A percentile compares a stretch with the other conserved stretches of the same genome.
Evolutionary conservation across 768 basidiomycete genomes (phyloP).

Genomic region (Pleurotus cornucopiae): DNA sequence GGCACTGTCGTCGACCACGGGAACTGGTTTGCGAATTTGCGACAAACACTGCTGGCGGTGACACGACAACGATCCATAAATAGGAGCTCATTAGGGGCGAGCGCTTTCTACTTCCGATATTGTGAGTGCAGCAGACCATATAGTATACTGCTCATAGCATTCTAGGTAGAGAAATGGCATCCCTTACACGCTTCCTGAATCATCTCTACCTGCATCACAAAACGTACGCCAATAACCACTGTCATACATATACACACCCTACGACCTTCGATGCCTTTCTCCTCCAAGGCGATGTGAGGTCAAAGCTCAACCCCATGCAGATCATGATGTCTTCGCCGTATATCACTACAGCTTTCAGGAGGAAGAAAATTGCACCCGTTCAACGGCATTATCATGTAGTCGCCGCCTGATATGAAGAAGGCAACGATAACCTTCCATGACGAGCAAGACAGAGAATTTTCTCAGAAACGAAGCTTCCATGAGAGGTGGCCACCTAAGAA

Average conservation of each 20-base stretch:
- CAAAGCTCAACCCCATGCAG: background rate
- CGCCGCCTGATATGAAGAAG: conserved; percentile 27
- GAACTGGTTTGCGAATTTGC: too few relatives aligned
- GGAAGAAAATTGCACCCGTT: conserved; percentile 21
- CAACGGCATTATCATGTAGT: conserved; percentile 13
- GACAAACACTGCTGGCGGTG: too few relatives aligned
- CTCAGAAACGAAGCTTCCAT: background rate
- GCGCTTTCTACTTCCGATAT: too few relatives aligned
- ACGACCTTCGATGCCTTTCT: background rate
- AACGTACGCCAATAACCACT: conserved; percentile 5
- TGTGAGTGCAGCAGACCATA: too few relatives aligned
- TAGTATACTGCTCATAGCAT: too few relatives aligned
- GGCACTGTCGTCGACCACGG: too few relatives aligned
- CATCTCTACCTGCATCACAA: background rate
- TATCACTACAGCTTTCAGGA: conserved; percentile 24
- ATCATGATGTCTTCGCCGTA: conserved; percentile 25
- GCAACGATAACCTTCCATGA: conserved; percentile 18
- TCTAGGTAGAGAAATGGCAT: background rate
- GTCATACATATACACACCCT: conserved; percentile 13
- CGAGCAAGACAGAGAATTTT: background rate
- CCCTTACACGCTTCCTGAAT: background rate
- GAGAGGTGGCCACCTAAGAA: background rate
- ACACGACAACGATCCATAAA: too few relatives aligned
- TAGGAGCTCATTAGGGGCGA: too few relatives aligned
- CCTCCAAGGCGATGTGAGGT: background rate